phyloP scores from a whole-genome alignment of 1,284 basidiomycete genomes.

The Sphaerobolus stellatus region DNA sequence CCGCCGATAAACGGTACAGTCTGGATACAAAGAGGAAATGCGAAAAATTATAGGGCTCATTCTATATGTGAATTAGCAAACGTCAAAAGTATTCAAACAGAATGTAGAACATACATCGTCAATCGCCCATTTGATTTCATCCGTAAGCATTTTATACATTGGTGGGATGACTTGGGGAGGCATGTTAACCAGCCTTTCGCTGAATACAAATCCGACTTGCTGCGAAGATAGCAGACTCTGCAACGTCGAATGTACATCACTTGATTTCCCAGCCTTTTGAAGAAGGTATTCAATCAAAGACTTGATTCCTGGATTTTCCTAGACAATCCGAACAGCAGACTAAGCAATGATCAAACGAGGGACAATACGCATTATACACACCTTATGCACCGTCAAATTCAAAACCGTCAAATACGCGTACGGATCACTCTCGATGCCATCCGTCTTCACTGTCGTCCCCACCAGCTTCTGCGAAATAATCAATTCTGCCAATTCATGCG shows the following conservation, averaged over 20 bases:
- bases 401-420: constrained; percentile 82
- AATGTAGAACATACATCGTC: constrained; percentile 50
- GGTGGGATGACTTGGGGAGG: constrained; percentile 87
- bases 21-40: constrained; percentile 75
- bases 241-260: constrained; percentile 51
- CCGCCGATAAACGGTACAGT: constrained; percentile 62
- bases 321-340: constrained; percentile 5
- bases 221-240: constrained; percentile 50
- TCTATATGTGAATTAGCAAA: constrained; percentile 38
- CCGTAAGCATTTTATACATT: constrained; percentile 83
- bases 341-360: not conserved
- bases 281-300: constrained; percentile 71
- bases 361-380: constrained; percentile 31
- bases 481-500: constrained; percentile 75
- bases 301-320: constrained; percentile 72
- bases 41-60: constrained; percentile 66
- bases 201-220: constrained; percentile 79
- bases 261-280: constrained; percentile 46
- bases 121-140: constrained; percentile 73
- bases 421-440: constrained; percentile 86
- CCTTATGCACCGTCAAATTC: constrained; percentile 77
- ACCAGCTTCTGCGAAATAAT: constrained; percentile 72
- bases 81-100: not conserved
- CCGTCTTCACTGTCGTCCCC: constrained; percentile 91
- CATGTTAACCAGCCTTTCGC: constrained; percentile 89